Evolutionary conservation across 768 basidiomycete species (phyloP).

Genomic region (Antrodiella citrinella): DNA sequence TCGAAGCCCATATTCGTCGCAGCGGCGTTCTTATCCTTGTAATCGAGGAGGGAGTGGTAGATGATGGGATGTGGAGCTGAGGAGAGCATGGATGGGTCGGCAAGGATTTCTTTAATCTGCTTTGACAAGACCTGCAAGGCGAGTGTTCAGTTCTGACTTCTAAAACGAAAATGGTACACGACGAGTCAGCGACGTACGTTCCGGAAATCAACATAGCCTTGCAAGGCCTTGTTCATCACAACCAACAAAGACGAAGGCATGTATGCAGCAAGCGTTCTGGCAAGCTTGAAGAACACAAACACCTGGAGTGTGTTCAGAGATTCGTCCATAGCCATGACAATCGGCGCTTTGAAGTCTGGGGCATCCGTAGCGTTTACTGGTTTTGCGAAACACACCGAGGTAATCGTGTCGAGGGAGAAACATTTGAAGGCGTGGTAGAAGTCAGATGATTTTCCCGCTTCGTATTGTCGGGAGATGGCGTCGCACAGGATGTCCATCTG

Average conservation of each 20-base stretch:
- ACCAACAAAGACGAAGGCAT: neutral
- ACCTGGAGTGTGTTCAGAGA: slow-evolving; percentile 19
- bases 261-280: neutral
- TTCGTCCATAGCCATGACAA: slow-evolving; percentile 25
- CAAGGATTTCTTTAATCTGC: slow-evolving; percentile 16
- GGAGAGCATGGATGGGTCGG: slow-evolving; percentile 18
- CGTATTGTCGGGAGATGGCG: slow-evolving; percentile 5
- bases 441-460: slow-evolving; percentile 20
- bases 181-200: neutral
- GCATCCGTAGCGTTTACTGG: slow-evolving; percentile 25
- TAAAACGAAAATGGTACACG: too few relatives aligned
- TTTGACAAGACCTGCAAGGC: slow-evolving; percentile 11
- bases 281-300: slow-evolving; percentile 3
- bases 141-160: too few relatives aligned
- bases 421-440: slow-evolving; percentile 35
- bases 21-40: too few relatives aligned
- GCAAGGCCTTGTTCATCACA: neutral
- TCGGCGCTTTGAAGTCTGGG: slow-evolving; percentile 27
- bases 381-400: slow-evolving; percentile 32
- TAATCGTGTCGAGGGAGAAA: slow-evolving; percentile 35
- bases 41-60: slow-evolving; percentile 26
- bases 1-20: slow-evolving; percentile 17
- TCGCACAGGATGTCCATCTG: slow-evolving; percentile 27
- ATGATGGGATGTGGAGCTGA: slow-evolving; percentile 28
- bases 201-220: neutral